A percentile compares a stretch with the other conserved stretches of the same genome.
phyloP scores from a whole-genome alignment of 805 yeast species.

The Candida ortonii region DNA sequence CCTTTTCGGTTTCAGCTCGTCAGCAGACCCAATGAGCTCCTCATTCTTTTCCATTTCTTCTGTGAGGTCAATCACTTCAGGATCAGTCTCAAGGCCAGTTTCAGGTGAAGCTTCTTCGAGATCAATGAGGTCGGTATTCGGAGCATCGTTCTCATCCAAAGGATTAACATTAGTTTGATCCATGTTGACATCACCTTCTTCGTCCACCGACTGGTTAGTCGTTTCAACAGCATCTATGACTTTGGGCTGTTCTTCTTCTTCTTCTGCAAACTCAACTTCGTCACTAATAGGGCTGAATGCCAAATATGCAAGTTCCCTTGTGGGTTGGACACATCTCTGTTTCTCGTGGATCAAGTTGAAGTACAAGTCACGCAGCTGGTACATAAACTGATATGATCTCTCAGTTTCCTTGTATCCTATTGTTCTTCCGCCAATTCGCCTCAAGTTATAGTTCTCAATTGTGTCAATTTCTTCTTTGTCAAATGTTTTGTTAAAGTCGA shows the following conservation, averaged over 20 bases:
- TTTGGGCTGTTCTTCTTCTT: slow-evolving; percentile 4
- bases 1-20: slow-evolving; percentile 1
- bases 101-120: background rate
- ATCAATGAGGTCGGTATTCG: slow-evolving; percentile 1
- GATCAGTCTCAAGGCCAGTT: background rate
- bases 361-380: slow-evolving; percentile 68
- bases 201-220: too few relatives aligned
- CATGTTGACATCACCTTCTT: slow-evolving; percentile 2
- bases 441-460: slow-evolving; percentile 35
- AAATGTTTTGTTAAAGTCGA: slow-evolving; percentile 47
- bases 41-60: slow-evolving; percentile 1
- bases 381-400: slow-evolving; percentile 79
- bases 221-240: slow-evolving; percentile 4
- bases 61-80: too few relatives aligned
- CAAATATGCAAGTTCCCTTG: slow-evolving; percentile 78
- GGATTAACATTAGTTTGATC: too few relatives aligned
- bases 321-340: slow-evolving; percentile 71
- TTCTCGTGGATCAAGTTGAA: slow-evolving; percentile 62
- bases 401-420: slow-evolving; percentile 77
- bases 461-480: slow-evolving; percentile 27
- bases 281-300: slow-evolving; percentile 75
- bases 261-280: slow-evolving; percentile 54
- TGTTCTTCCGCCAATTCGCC: slow-evolving; percentile 84
- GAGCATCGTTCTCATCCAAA: slow-evolving; percentile 1
- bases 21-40: background rate